Evolutionary conservation across 768 basidiomycete species (phyloP).

Genomic region (Psilocybe sp.): DNA sequence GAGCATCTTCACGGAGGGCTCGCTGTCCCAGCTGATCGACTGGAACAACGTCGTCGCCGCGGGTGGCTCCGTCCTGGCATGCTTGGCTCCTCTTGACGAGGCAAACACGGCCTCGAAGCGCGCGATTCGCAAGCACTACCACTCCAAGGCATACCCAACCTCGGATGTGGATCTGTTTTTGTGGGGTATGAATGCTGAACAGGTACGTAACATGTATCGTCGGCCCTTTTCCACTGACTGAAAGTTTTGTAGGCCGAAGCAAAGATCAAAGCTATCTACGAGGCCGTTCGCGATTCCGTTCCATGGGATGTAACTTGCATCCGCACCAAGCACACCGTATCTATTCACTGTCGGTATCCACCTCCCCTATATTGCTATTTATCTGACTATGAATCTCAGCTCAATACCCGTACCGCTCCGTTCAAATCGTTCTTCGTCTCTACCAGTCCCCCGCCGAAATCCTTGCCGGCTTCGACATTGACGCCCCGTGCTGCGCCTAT

Average conservation of each 20-base stretch:
- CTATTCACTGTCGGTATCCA: conserved; percentile 52
- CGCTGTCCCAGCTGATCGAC: conserved; percentile 53
- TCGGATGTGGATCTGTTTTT: conserved; percentile 66
- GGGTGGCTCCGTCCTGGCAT: conserved; percentile 59
- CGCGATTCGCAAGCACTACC: conserved; percentile 56
- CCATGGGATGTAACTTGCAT: conserved; percentile 70
- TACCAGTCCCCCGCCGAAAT: conserved; percentile 65
- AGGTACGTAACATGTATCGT: conserved; percentile 28
- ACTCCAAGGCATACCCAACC: conserved; percentile 51
- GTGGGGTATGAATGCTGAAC: conserved; percentile 53
- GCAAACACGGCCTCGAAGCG: conserved; percentile 50
- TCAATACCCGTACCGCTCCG: conserved; percentile 65
- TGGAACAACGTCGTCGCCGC: conserved; percentile 67
- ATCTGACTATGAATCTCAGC: conserved; percentile 27
- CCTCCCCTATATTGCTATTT: not conserved
- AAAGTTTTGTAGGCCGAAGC: conserved; percentile 42
- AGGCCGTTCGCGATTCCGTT: conserved; percentile 62
- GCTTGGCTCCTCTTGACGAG: conserved; percentile 49
- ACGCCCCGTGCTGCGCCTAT: conserved; percentile 58
- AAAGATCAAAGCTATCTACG: conserved; percentile 57
- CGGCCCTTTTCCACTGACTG: not conserved
- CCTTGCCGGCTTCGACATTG: conserved; percentile 66
- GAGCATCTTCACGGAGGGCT: conserved; percentile 60
- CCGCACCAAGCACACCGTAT: conserved; percentile 62
- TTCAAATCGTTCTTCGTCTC: conserved; percentile 64